Evolutionary conservation across 768 basidiomycete genomes (phyloP).

Genomic region (Rhodotorula diobovata): DNA sequence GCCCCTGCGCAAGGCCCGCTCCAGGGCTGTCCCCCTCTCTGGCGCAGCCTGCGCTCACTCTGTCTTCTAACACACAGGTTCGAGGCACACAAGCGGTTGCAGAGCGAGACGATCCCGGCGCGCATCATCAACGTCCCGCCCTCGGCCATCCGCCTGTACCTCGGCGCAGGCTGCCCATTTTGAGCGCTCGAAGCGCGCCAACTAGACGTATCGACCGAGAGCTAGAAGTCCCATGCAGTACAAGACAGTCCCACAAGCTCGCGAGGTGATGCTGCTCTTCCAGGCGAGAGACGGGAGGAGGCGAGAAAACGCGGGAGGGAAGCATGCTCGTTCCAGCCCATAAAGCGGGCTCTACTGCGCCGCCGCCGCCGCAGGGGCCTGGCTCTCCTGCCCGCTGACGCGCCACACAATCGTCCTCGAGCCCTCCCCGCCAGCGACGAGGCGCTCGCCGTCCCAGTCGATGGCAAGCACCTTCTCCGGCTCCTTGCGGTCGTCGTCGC

Average conservation of each 20-base stretch:
- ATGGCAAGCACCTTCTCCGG: constrained; percentile 49
- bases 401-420: constrained; percentile 44
- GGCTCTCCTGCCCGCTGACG: constrained; percentile 17
- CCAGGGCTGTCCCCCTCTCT: too few relatives aligned
- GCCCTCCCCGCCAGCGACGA: constrained; percentile 52
- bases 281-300: background rate
- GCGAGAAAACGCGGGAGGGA: background rate
- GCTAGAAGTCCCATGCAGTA: background rate
- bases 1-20: too few relatives aligned
- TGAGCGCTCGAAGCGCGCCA: constrained; percentile 10
- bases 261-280: too few relatives aligned
- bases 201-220: background rate
- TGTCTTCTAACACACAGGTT: constrained; percentile 24
- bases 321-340: background rate
- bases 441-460: constrained; percentile 51
- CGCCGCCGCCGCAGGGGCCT: background rate
- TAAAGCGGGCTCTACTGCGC: background rate
- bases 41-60: background rate
- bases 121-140: constrained; percentile 48
- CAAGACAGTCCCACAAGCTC: background rate
- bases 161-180: constrained; percentile 47
- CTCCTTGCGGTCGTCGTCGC: constrained; percentile 46
- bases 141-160: constrained; percentile 45
- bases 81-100: constrained; percentile 48
- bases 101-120: constrained; percentile 45